Percentiles rank a stretch among this genome's conserved stretches.
These are phyloP conservation scores for Pythium myriotylum DNA, from an alignment of 352 stramenopile genomes.

Conservation along the genomic window DNA sequence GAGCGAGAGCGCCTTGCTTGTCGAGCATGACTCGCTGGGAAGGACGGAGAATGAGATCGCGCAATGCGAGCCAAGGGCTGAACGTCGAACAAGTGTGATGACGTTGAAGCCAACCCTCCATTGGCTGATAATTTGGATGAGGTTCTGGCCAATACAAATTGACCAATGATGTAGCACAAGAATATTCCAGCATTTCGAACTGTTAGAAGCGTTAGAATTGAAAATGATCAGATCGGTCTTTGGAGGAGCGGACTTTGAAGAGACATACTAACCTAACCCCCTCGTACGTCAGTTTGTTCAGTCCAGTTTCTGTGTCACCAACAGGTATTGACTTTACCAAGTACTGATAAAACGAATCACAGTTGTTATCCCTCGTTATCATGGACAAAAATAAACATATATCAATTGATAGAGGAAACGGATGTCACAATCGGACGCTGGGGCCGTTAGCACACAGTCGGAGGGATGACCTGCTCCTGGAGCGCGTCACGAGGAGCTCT, in stretches of 20 bases:
- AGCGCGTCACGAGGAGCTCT: too few species aligned
- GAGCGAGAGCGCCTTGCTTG: constrained; percentile 63
- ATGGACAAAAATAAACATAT: neutral
- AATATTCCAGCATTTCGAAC: constrained; percentile 19
- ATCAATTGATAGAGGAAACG: neutral
- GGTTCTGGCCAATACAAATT: constrained; percentile 19
- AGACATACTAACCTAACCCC: neutral
- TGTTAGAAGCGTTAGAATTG: neutral
- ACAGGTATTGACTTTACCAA: neutral
- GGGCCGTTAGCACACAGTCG: neutral
- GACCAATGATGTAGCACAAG: constrained; percentile 12
- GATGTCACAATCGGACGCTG: constrained; percentile 10
- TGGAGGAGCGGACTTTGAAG: neutral
- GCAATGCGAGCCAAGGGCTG: constrained; percentile 12
- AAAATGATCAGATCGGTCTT: neutral
- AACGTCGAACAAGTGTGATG: constrained; percentile 23
- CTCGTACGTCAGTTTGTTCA: neutral
- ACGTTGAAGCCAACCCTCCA: constrained; percentile 27
- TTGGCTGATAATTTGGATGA: constrained; percentile 15
- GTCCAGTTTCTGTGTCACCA: neutral
- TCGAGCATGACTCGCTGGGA: constrained; percentile 46
- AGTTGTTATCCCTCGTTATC: too few species aligned
- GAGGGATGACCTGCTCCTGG: constrained; percentile 40
- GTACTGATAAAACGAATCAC: too few species aligned
- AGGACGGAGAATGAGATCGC: constrained; percentile 20